Conservation (phyloP, 2,329 filamentous ascomycete species). For the Ophiostoma australiae region DNA sequence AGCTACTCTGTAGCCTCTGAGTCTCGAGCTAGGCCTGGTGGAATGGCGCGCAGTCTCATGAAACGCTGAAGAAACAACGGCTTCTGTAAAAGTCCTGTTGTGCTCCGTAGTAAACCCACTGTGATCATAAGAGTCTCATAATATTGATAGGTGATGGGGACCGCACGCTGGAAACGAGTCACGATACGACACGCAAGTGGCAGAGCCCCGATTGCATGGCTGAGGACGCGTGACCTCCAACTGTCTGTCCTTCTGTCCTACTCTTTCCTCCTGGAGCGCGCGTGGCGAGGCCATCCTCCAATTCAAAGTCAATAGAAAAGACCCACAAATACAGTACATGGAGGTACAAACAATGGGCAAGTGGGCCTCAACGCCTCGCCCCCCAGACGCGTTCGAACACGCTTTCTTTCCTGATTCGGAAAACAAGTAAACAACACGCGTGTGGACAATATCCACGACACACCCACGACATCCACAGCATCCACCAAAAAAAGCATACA, state of each 20-base stretch:
- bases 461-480: neutral
- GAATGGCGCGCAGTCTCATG: slow-evolving; percentile 19
- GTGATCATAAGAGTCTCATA: neutral
- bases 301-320: neutral
- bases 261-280: neutral
- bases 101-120: slow-evolving; percentile 10
- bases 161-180: neutral
- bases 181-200: neutral
- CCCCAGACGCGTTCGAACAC: slow-evolving; percentile 28
- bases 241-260: neutral
- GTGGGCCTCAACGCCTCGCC: slow-evolving; percentile 13
- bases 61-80: slow-evolving; percentile 23
- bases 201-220: neutral
- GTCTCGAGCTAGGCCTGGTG: slow-evolving; percentile 4
- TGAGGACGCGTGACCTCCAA: slow-evolving; percentile 1
- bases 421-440: slow-evolving; percentile 30
- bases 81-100: slow-evolving; percentile 12
- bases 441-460: slow-evolving; percentile 18
- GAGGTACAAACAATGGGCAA: slow-evolving; percentile 1
- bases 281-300: neutral
- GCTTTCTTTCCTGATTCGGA: slow-evolving; percentile 27
- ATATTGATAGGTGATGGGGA: neutral
- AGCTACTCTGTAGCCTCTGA: neutral
- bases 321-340: neutral
- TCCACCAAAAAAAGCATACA: slow-evolving; percentile 13